These are phyloP conservation scores for Monosporozyma siamensis DNA, from an alignment of 805 yeast species.

Conservation along the genomic window DNA sequence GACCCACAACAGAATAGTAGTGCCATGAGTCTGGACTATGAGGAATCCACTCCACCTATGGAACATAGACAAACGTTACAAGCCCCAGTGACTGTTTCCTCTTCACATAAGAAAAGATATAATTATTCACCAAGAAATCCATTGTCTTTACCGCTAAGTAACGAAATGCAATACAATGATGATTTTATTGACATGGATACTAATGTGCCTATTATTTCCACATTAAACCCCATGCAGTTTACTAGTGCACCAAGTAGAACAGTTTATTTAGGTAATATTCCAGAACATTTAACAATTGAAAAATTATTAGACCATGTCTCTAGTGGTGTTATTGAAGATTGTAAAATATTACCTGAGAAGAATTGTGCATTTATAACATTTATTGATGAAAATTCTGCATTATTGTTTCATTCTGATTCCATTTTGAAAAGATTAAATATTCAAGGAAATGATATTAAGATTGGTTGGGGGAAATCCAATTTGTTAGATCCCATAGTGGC, in stretches of 20 bases:
- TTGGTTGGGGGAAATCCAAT: slow-evolving; percentile 89
- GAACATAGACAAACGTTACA: not conserved
- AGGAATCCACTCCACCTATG: not conserved
- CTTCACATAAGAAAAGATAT: not conserved
- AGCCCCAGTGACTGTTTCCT: not conserved
- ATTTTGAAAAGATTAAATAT: slow-evolving; percentile 73
- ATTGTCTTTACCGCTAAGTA: not conserved
- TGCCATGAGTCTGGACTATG: not conserved
- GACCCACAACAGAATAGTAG: no score
- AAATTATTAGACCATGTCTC: slow-evolving; percentile 85
- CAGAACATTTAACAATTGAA: slow-evolving; percentile 67
- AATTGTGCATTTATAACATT: slow-evolving; percentile 87
- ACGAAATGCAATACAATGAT: not conserved
- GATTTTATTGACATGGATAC: not conserved
- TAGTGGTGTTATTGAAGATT: slow-evolving; percentile 78
- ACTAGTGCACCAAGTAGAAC: slow-evolving; percentile 65
- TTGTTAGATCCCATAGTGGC: slow-evolving; percentile 67
- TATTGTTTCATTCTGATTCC: slow-evolving; percentile 89
- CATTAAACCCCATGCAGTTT: slow-evolving; percentile 19
- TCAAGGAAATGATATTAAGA: slow-evolving; percentile 68
- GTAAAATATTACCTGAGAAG: slow-evolving; percentile 70
- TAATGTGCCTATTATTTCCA: not conserved
- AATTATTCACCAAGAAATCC: not conserved
- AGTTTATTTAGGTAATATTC: slow-evolving; percentile 82
- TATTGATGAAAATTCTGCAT: slow-evolving; percentile 79